Evolutionary conservation across 495 filamentous ascomycete species (phyloP).

Genomic region (Xylaria nigripes): DNA sequence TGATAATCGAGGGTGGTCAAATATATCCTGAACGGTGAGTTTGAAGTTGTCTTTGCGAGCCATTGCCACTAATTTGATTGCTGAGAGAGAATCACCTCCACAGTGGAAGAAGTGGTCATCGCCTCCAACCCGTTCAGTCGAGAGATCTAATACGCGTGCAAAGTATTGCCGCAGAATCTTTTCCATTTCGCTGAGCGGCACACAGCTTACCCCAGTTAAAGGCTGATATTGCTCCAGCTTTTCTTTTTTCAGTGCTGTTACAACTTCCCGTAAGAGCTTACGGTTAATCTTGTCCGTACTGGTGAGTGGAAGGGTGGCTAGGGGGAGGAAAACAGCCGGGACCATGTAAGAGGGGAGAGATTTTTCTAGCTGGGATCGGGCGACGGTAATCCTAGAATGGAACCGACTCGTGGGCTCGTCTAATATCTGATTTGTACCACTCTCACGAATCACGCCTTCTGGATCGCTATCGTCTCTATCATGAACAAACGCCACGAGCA

Average conservation of each 20-base stretch:
- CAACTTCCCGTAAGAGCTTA: constrained; percentile 41
- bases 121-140: not conserved
- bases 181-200: constrained; percentile 25
- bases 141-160: constrained; percentile 22
- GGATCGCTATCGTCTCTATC: constrained; percentile 10
- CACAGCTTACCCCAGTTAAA: constrained; percentile 14
- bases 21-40: constrained; percentile 40
- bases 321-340: constrained; percentile 52
- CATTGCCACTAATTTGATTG: constrained; percentile 46
- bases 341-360: constrained; percentile 50
- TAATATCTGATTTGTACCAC: too few relatives aligned
- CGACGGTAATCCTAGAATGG: not conserved
- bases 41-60: constrained; percentile 28
- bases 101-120: constrained; percentile 45
- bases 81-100: constrained; percentile 47
- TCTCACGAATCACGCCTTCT: constrained; percentile 11
- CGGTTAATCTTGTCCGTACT: constrained; percentile 57
- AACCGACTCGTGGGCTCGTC: constrained; percentile 24
- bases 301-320: constrained; percentile 46
- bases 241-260: constrained; percentile 26
- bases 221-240: constrained; percentile 22
- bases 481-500: constrained; percentile 32
- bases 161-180: constrained; percentile 23
- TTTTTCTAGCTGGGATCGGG: constrained; percentile 22
- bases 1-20: constrained; percentile 31